Conservation (phyloP, 768 basidiomycete genomes). For the Tylopilus felleus region DNA sequence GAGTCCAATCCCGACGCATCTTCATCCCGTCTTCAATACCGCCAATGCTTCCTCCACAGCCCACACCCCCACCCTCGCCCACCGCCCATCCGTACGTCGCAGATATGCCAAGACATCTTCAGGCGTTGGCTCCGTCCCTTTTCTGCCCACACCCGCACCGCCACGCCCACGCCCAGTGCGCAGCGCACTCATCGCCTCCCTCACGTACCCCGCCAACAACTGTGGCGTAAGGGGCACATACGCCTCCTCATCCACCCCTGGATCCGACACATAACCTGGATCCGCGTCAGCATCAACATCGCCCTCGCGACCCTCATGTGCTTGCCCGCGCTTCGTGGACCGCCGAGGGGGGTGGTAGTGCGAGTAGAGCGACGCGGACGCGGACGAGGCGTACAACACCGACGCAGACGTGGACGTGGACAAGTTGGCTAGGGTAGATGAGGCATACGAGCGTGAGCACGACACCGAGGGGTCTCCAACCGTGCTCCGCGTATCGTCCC, state of each 20-base stretch:
- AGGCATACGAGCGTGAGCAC: constrained; percentile 18
- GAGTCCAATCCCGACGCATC: neutral
- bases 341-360: constrained; percentile 24
- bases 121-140: constrained; percentile 29
- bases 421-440: constrained; percentile 3
- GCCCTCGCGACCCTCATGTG: neutral
- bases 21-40: constrained; percentile 16
- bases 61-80: constrained; percentile 65
- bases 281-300: constrained; percentile 18
- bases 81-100: constrained; percentile 53
- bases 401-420: constrained; percentile 18
- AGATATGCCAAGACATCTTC: constrained; percentile 48
- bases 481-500: constrained; percentile 17
- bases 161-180: constrained; percentile 8
- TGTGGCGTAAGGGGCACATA: constrained; percentile 59
- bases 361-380: constrained; percentile 23
- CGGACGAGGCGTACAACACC: constrained; percentile 22
- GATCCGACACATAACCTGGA: constrained; percentile 54
- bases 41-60: constrained; percentile 58
- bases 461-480: constrained; percentile 26
- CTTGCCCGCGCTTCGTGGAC: neutral
- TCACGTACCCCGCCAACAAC: constrained; percentile 48
- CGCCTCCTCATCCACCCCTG: constrained; percentile 50
- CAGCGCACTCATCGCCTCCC: constrained; percentile 41
- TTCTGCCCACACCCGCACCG: constrained; percentile 11